Evolutionary conservation across 1,139 yeast genomes (phyloP).

Genomic region (Wickerhamiella infanticola): DNA sequence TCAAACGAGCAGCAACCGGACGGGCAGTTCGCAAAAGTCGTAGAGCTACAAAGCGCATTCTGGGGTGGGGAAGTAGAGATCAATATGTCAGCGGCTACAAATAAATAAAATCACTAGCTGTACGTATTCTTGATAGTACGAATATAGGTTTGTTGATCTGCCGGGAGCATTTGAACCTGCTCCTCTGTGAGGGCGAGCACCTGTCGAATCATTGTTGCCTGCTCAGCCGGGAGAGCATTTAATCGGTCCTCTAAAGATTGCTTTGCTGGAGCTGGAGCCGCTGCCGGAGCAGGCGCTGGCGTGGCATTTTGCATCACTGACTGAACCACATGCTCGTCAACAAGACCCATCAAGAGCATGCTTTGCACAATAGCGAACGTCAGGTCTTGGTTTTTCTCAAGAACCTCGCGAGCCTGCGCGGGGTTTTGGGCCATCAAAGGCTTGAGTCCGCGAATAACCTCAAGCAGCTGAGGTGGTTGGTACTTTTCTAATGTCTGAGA

Average conservation of each 20-base stretch:
- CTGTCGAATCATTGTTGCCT: slow-evolving; percentile 30
- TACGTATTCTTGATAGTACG: background rate
- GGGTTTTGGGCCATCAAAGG: slow-evolving; percentile 50
- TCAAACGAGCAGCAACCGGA: background rate
- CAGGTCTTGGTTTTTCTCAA: slow-evolving; percentile 62
- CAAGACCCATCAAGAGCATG: slow-evolving; percentile 42
- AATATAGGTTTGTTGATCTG: slow-evolving; percentile 31
- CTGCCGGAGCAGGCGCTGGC: background rate
- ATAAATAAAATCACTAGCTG: background rate
- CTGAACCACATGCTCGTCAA: slow-evolving; percentile 38
- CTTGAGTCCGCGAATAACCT: slow-evolving; percentile 46
- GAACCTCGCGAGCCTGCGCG: slow-evolving; percentile 42
- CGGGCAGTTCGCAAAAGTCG: background rate
- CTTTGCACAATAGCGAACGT: slow-evolving; percentile 72
- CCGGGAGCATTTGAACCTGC: slow-evolving; percentile 46
- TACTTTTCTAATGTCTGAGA: slow-evolving; percentile 42
- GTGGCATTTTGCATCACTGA: slow-evolving; percentile 9
- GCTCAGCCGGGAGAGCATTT: slow-evolving; percentile 19
- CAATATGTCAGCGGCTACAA: background rate
- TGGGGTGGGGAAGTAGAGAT: background rate
- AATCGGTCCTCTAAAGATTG: slow-evolving; percentile 8
- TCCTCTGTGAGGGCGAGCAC: slow-evolving; percentile 45
- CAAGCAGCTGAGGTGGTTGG: slow-evolving; percentile 41
- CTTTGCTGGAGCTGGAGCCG: background rate
- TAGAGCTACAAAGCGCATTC: background rate